Evolutionary conservation across 768 basidiomycete genomes (phyloP), one percentile per base, ranked within the genome.

Genomic region (Stropharia rugosoannulata): DNA sequence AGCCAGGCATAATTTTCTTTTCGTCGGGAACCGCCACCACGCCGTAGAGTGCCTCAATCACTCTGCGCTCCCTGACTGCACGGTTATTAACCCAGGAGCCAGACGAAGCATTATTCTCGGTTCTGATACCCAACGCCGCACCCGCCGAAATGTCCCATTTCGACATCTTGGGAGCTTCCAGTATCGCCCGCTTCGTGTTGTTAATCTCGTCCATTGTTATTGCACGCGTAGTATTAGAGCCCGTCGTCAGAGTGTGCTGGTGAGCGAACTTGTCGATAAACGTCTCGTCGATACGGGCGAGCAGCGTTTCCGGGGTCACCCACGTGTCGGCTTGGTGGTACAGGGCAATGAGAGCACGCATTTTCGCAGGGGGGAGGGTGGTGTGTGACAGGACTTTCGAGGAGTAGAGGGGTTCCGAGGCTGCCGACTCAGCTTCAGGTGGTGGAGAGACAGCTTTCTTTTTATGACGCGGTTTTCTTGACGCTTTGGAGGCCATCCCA

Each of bases 301-400:
- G 77, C 29, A 93, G 81, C 63, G 81, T 91, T 59, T 89, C 86
- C 18, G 75, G 74, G 10, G 89, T 89, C 59, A 93, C 80, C 73
- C 89, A 90, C 2, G 75, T 72, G 54, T 82, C 82, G 47, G 85
- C 73, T 72, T 90, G 83, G 74, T 93, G 90, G 74, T 92, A 93
- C 51, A 93, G 80, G 9, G 83, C 78, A 59, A 91, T 80, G 59
- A 92, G 84, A 3, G 88, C 85, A 56, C 87, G 86, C 75, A 90
- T 76, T 72, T 81, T 82, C 18, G 79, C 74, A 2, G 77, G 75
- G 2, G 86, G 76, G 4, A 87, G 77, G n/a, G 71, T 63, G 49
- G 63, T 62, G 47, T 66, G 65, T 25, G 70, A 64, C 43, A 62
- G 62, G 16, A 64, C 39, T 36, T 65, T 65, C 39, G 63, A 51